These are phyloP conservation scores for Aspergillus costaricaensis DNA, from an alignment of 2,329 filamentous ascomycete species.

Conservation along the genomic window DNA sequence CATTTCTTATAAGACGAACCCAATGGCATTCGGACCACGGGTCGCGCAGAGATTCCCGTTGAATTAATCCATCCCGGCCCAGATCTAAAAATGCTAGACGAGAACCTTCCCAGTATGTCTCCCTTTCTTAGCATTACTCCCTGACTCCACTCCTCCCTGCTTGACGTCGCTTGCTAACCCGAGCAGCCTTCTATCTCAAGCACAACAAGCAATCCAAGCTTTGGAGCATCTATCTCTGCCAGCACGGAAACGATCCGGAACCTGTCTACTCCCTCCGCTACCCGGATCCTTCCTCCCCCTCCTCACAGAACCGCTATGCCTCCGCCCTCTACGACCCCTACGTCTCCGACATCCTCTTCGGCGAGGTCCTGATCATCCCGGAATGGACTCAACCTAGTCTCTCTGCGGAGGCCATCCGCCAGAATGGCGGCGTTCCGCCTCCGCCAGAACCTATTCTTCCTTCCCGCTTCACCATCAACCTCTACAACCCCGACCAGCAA, in stretches of 20 bases:
- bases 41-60: neutral
- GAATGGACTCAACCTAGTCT: conserved; percentile 83
- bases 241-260: conserved; percentile 77
- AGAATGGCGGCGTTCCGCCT: conserved; percentile 64
- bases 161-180: conserved; percentile 15
- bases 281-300: conserved; percentile 68
- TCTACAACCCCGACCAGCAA: conserved; percentile 92
- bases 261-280: conserved; percentile 80
- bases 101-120: conserved; percentile 74
- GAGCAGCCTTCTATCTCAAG: conserved; percentile 61
- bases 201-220: conserved; percentile 48
- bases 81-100: conserved; percentile 72
- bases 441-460: conserved; percentile 73
- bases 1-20: conserved; percentile 1
- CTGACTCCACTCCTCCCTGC: neutral
- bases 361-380: conserved; percentile 79
- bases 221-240: conserved; percentile 50
- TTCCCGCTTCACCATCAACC: conserved; percentile 75
- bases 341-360: conserved; percentile 79
- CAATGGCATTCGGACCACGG: conserved; percentile 17
- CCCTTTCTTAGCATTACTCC: neutral
- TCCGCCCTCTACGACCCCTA: conserved; percentile 81
- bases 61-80: neutral
- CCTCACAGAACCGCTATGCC: conserved; percentile 80
- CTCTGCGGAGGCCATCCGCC: conserved; percentile 76